A percentile compares a stretch with the other conserved stretches of the same genome.
phyloP scores from a whole-genome alignment of 352 stramenopile genomes.

The Phytophthora pisi region DNA sequence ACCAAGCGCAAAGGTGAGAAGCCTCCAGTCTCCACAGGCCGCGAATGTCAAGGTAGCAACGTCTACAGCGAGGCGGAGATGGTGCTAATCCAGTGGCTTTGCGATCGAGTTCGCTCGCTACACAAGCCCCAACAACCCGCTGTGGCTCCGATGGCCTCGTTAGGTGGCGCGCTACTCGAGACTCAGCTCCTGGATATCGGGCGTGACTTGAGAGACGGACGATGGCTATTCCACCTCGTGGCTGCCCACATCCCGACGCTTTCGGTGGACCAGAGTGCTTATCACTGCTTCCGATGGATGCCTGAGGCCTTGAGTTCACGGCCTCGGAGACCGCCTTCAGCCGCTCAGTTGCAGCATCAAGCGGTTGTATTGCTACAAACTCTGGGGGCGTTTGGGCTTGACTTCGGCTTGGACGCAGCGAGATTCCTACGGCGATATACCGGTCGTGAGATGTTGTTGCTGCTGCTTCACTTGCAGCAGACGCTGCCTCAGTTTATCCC shows the following conservation, averaged over 20 bases:
- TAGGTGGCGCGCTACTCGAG: constrained; percentile 15
- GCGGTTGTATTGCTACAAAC: constrained; percentile 60
- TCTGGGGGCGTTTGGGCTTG: constrained; percentile 68
- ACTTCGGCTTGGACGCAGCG: constrained; percentile 72
- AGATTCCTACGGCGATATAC: constrained; percentile 67
- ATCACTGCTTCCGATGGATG: constrained; percentile 67
- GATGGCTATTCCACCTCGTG: constrained; percentile 87
- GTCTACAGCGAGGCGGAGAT: constrained; percentile 92
- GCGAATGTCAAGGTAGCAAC: constrained; percentile 81
- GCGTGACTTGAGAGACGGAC: constrained; percentile 69
- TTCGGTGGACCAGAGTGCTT: constrained; percentile 59
- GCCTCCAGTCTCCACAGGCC: background rate
- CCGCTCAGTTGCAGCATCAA: constrained; percentile 63
- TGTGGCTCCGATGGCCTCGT: constrained; percentile 1
- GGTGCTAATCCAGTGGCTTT: constrained; percentile 92
- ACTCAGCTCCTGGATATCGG: constrained; percentile 63
- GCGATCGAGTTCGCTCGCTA: constrained; percentile 59
- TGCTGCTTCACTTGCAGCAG: constrained; percentile 92
- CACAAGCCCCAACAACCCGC: constrained; percentile 3
- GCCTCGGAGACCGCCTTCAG: constrained; percentile 23
- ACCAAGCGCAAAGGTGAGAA: constrained; percentile 28
- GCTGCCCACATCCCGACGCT: constrained; percentile 89
- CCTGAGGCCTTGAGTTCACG: constrained; percentile 31
- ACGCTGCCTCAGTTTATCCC: constrained; percentile 92
- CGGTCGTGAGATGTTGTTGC: constrained; percentile 75